These are phyloP conservation scores for Penstemon eatonii DNA, from an alignment of 257 asterid genomes.

Conservation along the genomic window DNA sequence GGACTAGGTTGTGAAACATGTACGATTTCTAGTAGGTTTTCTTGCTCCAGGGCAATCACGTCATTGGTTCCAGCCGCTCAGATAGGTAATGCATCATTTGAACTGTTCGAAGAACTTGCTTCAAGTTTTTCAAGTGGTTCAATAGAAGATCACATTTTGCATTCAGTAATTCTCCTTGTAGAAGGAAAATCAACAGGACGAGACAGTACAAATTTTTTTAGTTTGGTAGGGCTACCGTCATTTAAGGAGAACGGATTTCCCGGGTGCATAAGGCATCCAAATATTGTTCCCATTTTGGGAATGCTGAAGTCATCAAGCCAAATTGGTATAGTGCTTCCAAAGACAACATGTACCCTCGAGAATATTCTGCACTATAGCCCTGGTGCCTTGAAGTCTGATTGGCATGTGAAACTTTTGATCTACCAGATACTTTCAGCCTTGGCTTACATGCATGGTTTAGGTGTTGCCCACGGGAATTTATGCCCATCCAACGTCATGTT, in stretches of 20 bases:
- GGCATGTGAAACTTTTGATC: conserved; percentile 62
- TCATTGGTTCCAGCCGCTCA: conserved; percentile 73
- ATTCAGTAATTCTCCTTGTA: conserved; percentile 54
- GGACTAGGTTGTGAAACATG: conserved; percentile 58
- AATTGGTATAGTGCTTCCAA: conserved; percentile 58
- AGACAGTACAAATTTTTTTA: conserved; percentile 64
- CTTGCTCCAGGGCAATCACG: conserved; percentile 80
- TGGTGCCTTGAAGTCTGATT: conserved; percentile 66
- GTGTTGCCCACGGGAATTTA: conserved; percentile 67
- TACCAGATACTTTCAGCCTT: conserved; percentile 88
- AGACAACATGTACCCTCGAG: conserved; percentile 70
- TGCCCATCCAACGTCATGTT: conserved; percentile 68
- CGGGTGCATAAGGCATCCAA: conserved; percentile 95
- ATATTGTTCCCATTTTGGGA: conserved; percentile 75
- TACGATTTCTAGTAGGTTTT: conserved; percentile 54
- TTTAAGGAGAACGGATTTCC: conserved; percentile 64
- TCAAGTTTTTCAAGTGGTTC: conserved; percentile 62
- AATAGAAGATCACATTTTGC: conserved; percentile 67
- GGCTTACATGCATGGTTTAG: conserved; percentile 82
- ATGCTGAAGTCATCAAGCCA: conserved; percentile 59
- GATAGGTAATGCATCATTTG: conserved; percentile 56
- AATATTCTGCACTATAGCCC: conserved; percentile 74
- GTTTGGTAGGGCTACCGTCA: conserved; percentile 75
- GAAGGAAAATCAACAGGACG: conserved; percentile 68
- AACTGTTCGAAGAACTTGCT: conserved; percentile 56